A percentile compares a stretch with the other conserved stretches of the same genome.
Conservation (phyloP, 352 stramenopile species). For the Pythium folliculosum region DNA sequence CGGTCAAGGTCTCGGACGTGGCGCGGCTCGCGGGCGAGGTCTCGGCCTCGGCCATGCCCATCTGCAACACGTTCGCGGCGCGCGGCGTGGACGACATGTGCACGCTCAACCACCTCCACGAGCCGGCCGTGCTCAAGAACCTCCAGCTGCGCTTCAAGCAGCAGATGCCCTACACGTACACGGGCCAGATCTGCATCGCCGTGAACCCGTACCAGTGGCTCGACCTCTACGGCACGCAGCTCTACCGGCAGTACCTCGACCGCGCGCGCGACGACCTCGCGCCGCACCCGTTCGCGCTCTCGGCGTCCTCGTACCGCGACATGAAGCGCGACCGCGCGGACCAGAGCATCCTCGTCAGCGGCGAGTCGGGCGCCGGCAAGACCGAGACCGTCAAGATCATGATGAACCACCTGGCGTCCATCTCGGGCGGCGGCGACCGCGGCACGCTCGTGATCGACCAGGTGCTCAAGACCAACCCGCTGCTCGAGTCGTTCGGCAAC, state of each 20-base stretch:
- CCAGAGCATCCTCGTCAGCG: slow-evolving; percentile 88
- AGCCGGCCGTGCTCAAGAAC: slow-evolving; percentile 79
- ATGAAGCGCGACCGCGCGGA: slow-evolving; percentile 78
- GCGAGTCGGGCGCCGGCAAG: slow-evolving; percentile 86
- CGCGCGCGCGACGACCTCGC: slow-evolving; percentile 50
- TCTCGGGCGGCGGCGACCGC: slow-evolving; percentile 58
- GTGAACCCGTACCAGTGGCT: slow-evolving; percentile 87
- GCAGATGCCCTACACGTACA: slow-evolving; percentile 82
- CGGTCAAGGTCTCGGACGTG: slow-evolving; percentile 67
- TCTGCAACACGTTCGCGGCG: slow-evolving; percentile 77
- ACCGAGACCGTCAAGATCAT: slow-evolving; percentile 90
- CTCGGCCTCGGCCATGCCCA: slow-evolving; percentile 76
- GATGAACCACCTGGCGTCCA: slow-evolving; percentile 83
- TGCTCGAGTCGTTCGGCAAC: slow-evolving; percentile 80
- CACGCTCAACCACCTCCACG: slow-evolving; percentile 75
- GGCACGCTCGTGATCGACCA: slow-evolving; percentile 79
- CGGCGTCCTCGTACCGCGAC: slow-evolving; percentile 63
- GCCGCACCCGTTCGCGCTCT: slow-evolving; percentile 76
- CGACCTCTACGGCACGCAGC: slow-evolving; percentile 62
- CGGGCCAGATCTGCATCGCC: slow-evolving; percentile 76
- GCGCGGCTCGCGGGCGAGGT: slow-evolving; percentile 70
- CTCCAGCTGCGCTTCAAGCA: slow-evolving; percentile 66
- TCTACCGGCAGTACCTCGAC: slow-evolving; percentile 71
- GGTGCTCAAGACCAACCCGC: slow-evolving; percentile 75
- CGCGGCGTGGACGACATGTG: slow-evolving; percentile 76